Base-by-base conservation (phyloP, 257 asterid species). In the Nicotiana benthamiana region DNA sequence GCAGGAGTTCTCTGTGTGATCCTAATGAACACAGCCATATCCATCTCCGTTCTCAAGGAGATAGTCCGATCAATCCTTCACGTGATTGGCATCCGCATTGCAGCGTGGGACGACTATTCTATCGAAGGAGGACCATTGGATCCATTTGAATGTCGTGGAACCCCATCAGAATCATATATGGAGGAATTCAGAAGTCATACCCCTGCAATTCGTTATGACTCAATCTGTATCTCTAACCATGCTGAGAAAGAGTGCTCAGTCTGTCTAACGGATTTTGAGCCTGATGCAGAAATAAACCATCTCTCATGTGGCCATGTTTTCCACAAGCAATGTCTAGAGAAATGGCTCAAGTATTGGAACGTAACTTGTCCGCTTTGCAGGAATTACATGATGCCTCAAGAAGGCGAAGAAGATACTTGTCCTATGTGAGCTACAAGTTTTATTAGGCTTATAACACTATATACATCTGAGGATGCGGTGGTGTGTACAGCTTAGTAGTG, bases 361-460 rank as follows among this genome's bases (percentile, higher is more conserved):
- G 86, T 89, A 66, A 95, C 97, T 0, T 95, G 99, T 84, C 99
- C 99, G 9, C 97, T 95, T 59, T 95, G 99, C 79, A 89, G 99
- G 86, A 88, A 89, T 81, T 75, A 83, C 85, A 85, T 95, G 92
- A 84, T 92, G 82, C 89, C 97, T 84, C 94, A 86, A 83, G 95
- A 91, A 80, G 85, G 8, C 2, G 96, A 90, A 27, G 97, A 91
- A 61, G 90, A 91, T 75, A 68, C 87, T 22, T 91, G 97, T 82
- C 98, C 97, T 28, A 93, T 93, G 99, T 95, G 92, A 93, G 85
- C 70, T 1, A 74, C 51, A 59, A 61, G 75, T 16, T 61, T 65
- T 61, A 60, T 8, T 3, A 36, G 81, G 24, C 20, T 78, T 30
- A 6, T 72, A 20, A 52, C 70, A 79, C 63, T 79, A 40, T 74